Base-by-base conservation (phyloP, 257 asterid genomes). In the Osmanthus fragrans region DNA sequence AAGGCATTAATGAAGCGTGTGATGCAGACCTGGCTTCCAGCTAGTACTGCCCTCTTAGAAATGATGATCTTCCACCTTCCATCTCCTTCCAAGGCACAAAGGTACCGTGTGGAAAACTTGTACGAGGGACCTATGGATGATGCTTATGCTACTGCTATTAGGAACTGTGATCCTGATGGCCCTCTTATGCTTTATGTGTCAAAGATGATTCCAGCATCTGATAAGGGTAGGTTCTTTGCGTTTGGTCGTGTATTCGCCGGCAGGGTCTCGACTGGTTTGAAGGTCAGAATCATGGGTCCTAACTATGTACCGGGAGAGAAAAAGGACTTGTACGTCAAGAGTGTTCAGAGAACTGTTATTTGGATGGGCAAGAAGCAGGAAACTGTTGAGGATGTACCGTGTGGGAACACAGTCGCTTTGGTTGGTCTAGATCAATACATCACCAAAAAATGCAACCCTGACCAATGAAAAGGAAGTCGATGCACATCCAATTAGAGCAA, bases 41-140 rank as follows among this genome's bases (percentile, higher is more conserved):
- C 90, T 32, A 82, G 88, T 32, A 71, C 33, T 12, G 90, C 90
- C 16, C 84, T 87, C 7, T 42, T 88, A 79, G 91, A 88, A 79
- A 88, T 88, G 90, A 88, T 88, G 91, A 88, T 88, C 77, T 86
- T 83, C 77, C 91, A 87, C 75, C 88, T 87, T 32, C 91, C 91
- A 25, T 87, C 91, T 34, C 91, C 91, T 1, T 67, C 80, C 0
- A 88, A 76, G 4, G 89, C 89, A n/a, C 89, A 86, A 60, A 86
- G 15, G 64, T 86, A 86, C 79, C 89, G 89, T 86, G 89, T 86
- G 15, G 89, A 86, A 84, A 86, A 86, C 80, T 75, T 86, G 79
- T 86, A 86, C 66, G 89, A 85, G 81, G 89, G 89, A 4, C 89
- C 89, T 12, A 84, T 85, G 5, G 89, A 85, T 65, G 87, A 85